Base-by-base conservation (phyloP, 805 yeast genomes). In the Metschnikowia picachoensis region DNA sequence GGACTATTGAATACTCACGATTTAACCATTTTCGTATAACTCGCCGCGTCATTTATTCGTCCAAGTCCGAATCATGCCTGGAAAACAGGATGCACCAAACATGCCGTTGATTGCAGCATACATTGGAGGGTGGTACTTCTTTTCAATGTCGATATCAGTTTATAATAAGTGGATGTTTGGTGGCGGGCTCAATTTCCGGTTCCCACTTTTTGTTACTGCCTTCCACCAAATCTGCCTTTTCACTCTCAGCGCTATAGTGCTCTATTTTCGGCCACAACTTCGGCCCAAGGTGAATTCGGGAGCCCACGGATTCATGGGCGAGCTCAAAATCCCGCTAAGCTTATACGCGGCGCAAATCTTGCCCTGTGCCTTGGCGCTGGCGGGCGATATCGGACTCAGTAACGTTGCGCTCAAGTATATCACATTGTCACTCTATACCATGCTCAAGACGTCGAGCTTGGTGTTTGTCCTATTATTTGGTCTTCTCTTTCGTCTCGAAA, bases 151-250 rank as follows among this genome's bases (percentile, higher is more conserved):
- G 14, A 79, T 87, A 15, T 83, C 91, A 8, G 65, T 87, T 29
- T 94, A 92, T 69, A 94, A 94, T 72, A 91, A 91, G 68, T 90
- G 97, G 97, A 92, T 92, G 97, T 94, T 92, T 69, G 91, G 92
- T 34, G 74, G 77, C 9, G 85, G 88, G 15, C 70, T 91, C 46
- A 80, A 87, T 60, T 84, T 94, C 57, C 78, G 80, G 30, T 94
- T 82, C 60, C 99, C 99, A 1, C 77, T 94, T 17, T 67, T 91
- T 28, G 80, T 91, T 43, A 94, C 99, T 0, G 73, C 91, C 4
- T 75, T 83, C 56, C 99, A 94, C 67, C 98, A 94, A 67, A 60
- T 84, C 27, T 78, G 85, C 39, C 77, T 89, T 36, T 70, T 86
- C 48, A 44, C 70, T 37, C 59, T 86, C 31, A 78, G 92, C 43